phyloP scores from a whole-genome alignment of 2,329 filamentous ascomycete genomes.

The Botryotinia narcissicola region DNA sequence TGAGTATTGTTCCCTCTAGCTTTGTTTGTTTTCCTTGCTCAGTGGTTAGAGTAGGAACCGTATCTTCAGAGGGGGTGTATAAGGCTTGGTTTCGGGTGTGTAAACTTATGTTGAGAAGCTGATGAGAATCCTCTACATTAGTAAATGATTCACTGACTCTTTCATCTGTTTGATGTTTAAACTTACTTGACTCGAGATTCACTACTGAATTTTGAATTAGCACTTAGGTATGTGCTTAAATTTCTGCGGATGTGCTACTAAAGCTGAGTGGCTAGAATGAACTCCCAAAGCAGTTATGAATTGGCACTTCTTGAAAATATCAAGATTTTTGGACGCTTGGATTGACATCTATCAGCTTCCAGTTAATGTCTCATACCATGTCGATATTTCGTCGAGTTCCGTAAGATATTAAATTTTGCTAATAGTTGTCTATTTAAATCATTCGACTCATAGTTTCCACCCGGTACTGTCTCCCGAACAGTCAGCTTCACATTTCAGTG shows the following conservation, averaged over 20 bases:
- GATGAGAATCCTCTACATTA: neutral
- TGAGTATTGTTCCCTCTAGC: fast-evolving
- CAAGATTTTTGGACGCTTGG: neutral
- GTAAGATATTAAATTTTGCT: neutral
- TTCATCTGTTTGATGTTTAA: neutral
- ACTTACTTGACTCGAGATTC: neutral
- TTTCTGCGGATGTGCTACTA: neutral
- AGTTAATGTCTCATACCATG: fast-evolving
- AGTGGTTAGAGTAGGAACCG: fast-evolving
- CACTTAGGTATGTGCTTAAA: neutral
- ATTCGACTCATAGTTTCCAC: neutral
- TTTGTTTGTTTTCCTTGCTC: too few relatives aligned
- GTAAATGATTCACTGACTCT: neutral
- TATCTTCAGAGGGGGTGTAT: neutral
- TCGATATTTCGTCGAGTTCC: neutral
- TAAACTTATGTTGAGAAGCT: neutral
- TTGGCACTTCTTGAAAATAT: neutral
- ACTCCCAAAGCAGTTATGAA: neutral
- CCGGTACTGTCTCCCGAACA: neutral
- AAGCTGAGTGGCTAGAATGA: neutral
- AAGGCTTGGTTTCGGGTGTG: neutral
- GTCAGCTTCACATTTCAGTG: neutral
- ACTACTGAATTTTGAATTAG: neutral
- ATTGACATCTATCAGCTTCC: neutral
- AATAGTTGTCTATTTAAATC: neutral